These are phyloP conservation scores for Ajuga chamaepitys DNA, from an alignment of 257 asterid species.

Conservation along the genomic window DNA sequence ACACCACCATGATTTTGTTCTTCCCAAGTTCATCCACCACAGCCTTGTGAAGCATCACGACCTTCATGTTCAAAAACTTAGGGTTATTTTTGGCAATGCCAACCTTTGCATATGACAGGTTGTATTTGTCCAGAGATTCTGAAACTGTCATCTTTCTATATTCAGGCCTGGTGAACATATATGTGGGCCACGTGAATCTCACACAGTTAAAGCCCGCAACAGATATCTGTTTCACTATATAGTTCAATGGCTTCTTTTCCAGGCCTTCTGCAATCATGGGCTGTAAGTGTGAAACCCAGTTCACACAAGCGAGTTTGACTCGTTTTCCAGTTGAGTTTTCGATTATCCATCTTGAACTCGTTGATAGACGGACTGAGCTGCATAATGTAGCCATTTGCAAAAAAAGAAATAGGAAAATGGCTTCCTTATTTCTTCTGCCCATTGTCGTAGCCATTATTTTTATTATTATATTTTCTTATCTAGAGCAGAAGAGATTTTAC, in stretches of 20 bases:
- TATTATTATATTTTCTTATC: no score
- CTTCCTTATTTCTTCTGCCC: not conserved
- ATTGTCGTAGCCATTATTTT: no score
- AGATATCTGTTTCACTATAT: slow-evolving; percentile 17
- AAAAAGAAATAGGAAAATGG: slow-evolving; percentile 3
- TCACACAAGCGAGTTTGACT: slow-evolving; percentile 55
- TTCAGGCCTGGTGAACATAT: slow-evolving; percentile 48
- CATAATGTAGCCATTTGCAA: slow-evolving; percentile 10
- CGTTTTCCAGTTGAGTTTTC: slow-evolving; percentile 29
- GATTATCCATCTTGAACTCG: slow-evolving; percentile 55
- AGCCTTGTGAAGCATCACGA: slow-evolving; percentile 35
- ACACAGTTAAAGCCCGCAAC: slow-evolving; percentile 62
- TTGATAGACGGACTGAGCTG: slow-evolving; percentile 32
- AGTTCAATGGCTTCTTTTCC: slow-evolving; percentile 37
- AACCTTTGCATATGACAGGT: slow-evolving; percentile 28
- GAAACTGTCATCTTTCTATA: slow-evolving; percentile 35
- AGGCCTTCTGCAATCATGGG: slow-evolving; percentile 66
- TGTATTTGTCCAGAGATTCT: slow-evolving; percentile 27
- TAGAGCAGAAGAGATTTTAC: no score
- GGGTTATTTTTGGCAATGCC: slow-evolving; percentile 48
- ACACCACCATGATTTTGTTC: slow-evolving; percentile 47
- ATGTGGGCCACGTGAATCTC: slow-evolving; percentile 63
- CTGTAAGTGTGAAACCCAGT: slow-evolving; percentile 51
- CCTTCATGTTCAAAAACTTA: slow-evolving; percentile 21
- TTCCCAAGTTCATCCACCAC: slow-evolving; percentile 48